These are phyloP conservation scores for Hysterangium stoloniferum DNA, from an alignment of 768 basidiomycete species.

Conservation along the genomic window DNA sequence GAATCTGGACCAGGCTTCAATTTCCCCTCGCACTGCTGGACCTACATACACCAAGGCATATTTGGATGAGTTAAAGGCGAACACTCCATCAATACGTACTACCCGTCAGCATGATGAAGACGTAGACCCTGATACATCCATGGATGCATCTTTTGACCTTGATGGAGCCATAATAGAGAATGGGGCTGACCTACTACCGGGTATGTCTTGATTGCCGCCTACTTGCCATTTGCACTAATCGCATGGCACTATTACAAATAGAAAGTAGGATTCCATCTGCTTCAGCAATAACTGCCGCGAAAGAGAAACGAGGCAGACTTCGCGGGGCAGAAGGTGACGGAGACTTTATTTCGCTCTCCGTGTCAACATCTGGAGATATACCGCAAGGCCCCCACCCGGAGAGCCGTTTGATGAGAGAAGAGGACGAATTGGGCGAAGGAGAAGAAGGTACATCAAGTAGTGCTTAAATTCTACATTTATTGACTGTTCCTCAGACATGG, in stretches of 20 bases:
- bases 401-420: slow-evolving; percentile 74
- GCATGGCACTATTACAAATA: slow-evolving; percentile 7
- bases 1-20: slow-evolving; percentile 47
- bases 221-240: background rate
- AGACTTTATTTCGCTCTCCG: slow-evolving; percentile 71
- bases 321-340: slow-evolving; percentile 34
- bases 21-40: slow-evolving; percentile 36
- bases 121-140: slow-evolving; percentile 44
- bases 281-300: slow-evolving; percentile 64
- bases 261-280: slow-evolving; percentile 57
- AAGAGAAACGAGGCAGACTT: slow-evolving; percentile 65
- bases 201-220: background rate
- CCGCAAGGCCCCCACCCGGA: slow-evolving; percentile 75
- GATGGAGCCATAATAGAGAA: slow-evolving; percentile 32
- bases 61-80: slow-evolving; percentile 72
- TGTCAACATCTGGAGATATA: slow-evolving; percentile 46
- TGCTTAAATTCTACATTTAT: background rate
- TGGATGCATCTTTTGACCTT: slow-evolving; percentile 21
- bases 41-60: slow-evolving; percentile 68
- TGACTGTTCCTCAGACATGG: slow-evolving; percentile 47
- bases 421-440: slow-evolving; percentile 81
- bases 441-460: slow-evolving; percentile 59
- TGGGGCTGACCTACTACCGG: slow-evolving; percentile 24
- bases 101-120: slow-evolving; percentile 17
- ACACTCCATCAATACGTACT: slow-evolving; percentile 48